phyloP scores from a whole-genome alignment of 208 protist species.

The Acanthamoeba lenticulata region DNA sequence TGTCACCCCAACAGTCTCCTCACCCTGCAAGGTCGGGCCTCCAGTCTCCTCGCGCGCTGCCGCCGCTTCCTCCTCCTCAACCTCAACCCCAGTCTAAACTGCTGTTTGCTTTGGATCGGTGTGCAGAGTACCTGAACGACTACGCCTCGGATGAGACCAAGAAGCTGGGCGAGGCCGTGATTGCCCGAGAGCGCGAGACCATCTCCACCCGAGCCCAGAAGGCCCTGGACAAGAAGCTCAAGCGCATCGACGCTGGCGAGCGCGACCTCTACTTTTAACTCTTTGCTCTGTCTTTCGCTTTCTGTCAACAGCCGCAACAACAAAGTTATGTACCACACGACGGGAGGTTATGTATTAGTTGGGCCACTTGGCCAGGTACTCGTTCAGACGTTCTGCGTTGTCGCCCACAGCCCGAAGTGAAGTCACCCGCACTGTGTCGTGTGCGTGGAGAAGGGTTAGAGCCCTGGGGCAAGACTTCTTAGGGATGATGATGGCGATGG shows the following conservation, averaged over 20 bases:
- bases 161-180: constrained; percentile 15
- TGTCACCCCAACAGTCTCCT: constrained; percentile 81
- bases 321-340: too few relatives aligned
- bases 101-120: too few relatives aligned
- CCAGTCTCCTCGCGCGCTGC: neutral
- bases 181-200: neutral
- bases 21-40: constrained; percentile 59
- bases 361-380: neutral
- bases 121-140: constrained; percentile 4
- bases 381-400: neutral
- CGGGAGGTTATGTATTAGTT: too few relatives aligned
- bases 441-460: too few relatives aligned
- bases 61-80: neutral
- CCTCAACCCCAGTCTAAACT: neutral
- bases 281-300: neutral
- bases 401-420: neutral
- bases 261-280: neutral
- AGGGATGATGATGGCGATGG: too few relatives aligned
- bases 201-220: neutral
- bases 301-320: neutral
- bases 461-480: too few relatives aligned
- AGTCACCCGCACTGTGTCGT: neutral
- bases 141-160: constrained; percentile 13
- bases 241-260: neutral
- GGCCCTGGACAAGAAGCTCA: neutral